These are phyloP conservation scores for Euphorbia celastroides DNA, from an alignment of 441 rosid genomes.

Conservation along the genomic window DNA sequence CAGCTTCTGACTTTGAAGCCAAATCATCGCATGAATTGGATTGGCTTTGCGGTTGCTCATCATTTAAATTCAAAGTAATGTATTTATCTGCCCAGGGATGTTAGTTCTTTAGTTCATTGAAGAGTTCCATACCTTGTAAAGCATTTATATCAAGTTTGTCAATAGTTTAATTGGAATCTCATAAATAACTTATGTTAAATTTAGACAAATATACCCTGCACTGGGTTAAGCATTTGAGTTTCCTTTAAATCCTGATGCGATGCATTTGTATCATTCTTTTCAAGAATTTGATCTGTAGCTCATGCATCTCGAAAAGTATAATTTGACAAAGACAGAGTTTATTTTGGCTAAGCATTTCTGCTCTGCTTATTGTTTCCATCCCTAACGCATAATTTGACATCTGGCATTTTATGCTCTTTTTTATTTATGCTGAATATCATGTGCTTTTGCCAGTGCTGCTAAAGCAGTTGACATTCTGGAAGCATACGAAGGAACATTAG, in stretches of 20 bases:
- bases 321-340: background rate
- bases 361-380: background rate
- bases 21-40: slow-evolving; percentile 99
- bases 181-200: background rate
- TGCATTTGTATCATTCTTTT: background rate
- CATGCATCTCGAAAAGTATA: background rate
- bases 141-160: too few species aligned
- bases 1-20: slow-evolving; percentile 93
- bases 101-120: background rate
- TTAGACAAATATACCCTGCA: background rate
- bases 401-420: background rate
- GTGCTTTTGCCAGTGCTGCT: slow-evolving; percentile 49
- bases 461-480: slow-evolving; percentile 98
- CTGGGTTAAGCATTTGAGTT: too few species aligned
- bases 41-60: slow-evolving; percentile 98
- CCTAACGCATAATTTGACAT: background rate
- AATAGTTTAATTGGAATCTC: too few species aligned
- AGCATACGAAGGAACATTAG: slow-evolving; percentile 98
- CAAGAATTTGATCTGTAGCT: background rate
- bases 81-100: slow-evolving; percentile 16
- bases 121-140: too few species aligned
- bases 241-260: background rate
- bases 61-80: slow-evolving; percentile 85
- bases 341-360: background rate
- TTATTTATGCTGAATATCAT: slow-evolving; percentile 14